Evolutionary conservation across 139 green algal species (phyloP).

Genomic region (Ostreobium quekettii): DNA sequence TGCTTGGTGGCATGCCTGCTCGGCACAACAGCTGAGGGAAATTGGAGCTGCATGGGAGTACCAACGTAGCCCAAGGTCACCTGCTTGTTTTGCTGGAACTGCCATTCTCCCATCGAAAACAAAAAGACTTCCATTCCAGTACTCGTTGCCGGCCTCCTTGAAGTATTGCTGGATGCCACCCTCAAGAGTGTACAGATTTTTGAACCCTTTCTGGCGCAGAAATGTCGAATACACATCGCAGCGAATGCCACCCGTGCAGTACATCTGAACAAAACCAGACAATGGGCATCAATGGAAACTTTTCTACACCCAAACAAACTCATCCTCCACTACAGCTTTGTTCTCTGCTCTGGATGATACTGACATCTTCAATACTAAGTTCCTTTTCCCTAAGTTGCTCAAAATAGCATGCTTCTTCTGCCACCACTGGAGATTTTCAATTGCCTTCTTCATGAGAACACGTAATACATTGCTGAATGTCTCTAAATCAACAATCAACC

Average conservation of each 20-base stretch:
- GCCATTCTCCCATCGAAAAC: constrained; percentile 95
- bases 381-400: too few species aligned
- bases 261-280: constrained; percentile 66
- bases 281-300: neutral
- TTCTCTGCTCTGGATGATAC: too few species aligned
- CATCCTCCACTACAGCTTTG: neutral
- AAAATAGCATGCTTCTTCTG: too few species aligned
- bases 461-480: too few species aligned
- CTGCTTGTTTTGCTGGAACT: constrained; percentile 35
- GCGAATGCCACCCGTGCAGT: constrained; percentile 99
- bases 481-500: too few species aligned
- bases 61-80: neutral
- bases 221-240: constrained; percentile 96
- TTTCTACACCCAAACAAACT: neutral
- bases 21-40: too few species aligned
- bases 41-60: too few species aligned
- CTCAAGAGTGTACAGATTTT: constrained; percentile 92
- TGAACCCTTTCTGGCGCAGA: constrained; percentile 71
- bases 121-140: constrained; percentile 90
- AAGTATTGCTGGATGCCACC: constrained; percentile 81
- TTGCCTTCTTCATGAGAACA: too few species aligned
- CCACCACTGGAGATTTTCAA: too few species aligned
- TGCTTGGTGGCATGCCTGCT: too few species aligned
- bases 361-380: too few species aligned
- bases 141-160: constrained; percentile 39